Base-by-base conservation (phyloP, 768 basidiomycete genomes). In the Calocybe cyanea region DNA sequence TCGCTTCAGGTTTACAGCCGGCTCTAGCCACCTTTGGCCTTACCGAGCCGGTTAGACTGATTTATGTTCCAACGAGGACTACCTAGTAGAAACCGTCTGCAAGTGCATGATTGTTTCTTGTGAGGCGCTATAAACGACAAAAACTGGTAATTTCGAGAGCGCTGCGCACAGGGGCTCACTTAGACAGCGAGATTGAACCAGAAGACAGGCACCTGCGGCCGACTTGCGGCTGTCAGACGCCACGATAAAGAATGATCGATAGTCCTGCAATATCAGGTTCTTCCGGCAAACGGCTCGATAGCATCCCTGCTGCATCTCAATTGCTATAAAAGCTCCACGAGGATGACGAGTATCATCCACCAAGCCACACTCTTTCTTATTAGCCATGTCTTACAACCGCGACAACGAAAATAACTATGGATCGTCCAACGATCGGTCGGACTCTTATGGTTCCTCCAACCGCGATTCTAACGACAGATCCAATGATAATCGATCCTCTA, bases 401-500 rank as follows among this genome's bases (percentile, higher is more conserved):
- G 43, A 45, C 36, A 41, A 53, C 37, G 41, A 47, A 23, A 18
- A 40, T 21, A 42, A 46, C 35, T 38, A 33, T 36, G 60, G 58
- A 19, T 58, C 54, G n/a, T 57, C 56, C 14, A 45, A 45, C 7
- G 54, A 62, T 45, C 55, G 48, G 11, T 28, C 25, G n/a, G 50
- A 64, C 46, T 55, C 52, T 3, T 63, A 62, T 37, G 60, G 59
- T 10, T 58, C 55, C 13, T 57, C 57, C 30, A 46, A 46, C 11
- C 25, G 25, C 11, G 25, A 28, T 11, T 11, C 6, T 20, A 19
- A 38, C 28, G 46, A 56, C 46, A 46, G 56, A 8, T 41, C 43
- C 32, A 47, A 55, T 41, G 14, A 35, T 14, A 39, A 20, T 30
- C 21, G 43, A 8, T 56, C 54, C 18, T 55, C 53, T 41, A 31